Base-by-base conservation (phyloP, 2,329 filamentous ascomycete species). In the Zymoseptoria brevis region DNA sequence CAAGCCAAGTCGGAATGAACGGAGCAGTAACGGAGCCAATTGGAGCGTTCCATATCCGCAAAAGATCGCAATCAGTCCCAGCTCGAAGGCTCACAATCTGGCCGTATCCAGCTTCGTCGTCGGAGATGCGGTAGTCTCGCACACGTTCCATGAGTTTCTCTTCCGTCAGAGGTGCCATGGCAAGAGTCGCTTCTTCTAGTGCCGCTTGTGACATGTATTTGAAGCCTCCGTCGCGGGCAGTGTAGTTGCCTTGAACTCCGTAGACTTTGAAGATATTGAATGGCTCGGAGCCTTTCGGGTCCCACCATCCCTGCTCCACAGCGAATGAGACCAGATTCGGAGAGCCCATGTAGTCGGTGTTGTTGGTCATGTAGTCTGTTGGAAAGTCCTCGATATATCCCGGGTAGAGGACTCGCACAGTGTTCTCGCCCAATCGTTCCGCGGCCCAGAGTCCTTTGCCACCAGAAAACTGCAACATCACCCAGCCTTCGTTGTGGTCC, bases 131-230 rank as follows among this genome's bases (percentile, higher is more conserved):
- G 45, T 66, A 70, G 56, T 74, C 72, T 22, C 72, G 71, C 6
- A 73, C 72, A 7, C 72, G 69, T 22, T 74, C 73, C 64, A 78
- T 77, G 2, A 81, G 70, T 59, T 81, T 78, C 19, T 70, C 68
- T 60, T 82, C 80, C 0, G 78, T 79, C n/a, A 81, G 68, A 0
- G 80, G 79, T 1, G 72, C 74, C 68, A 78, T 80, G 16, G 75
- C 71, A 0, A 67, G 66, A 0, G 72, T 73, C 0, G 71, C 71
- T n/a, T 72, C 65, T 54, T 73, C 72, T 1, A 73, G 67, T 0
- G 70, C 69, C 8, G 69, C 71, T 61, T 72, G 72, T 1, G 71
- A 73, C 71, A 74, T 73, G 61, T 73, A 73, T 55, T 73, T 74
- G 63, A 69, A 72, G 3, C 72, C 72, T 13, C 72, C 72, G 24